Conservation (phyloP, 192 early-diverging fungal genomes). For the Coemansia sp. region DNA sequence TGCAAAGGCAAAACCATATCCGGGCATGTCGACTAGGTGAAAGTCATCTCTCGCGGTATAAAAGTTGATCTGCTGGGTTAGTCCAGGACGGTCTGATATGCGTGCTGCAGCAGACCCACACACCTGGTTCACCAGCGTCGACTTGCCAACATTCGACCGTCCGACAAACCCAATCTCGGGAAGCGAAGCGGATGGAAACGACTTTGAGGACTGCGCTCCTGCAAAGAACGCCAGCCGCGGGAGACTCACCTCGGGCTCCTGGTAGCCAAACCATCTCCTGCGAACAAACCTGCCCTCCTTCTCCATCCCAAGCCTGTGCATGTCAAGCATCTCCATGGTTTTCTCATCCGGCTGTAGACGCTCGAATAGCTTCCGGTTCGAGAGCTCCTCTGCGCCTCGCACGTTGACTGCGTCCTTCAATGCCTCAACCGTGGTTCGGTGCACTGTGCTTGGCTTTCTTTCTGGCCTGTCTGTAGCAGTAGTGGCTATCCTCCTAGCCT, state of each 20-base stretch:
- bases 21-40: slow-evolving; percentile 77
- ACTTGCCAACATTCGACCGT: slow-evolving; percentile 80
- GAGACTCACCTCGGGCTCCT: slow-evolving; percentile 42
- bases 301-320: slow-evolving; percentile 39
- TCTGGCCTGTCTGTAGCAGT: background rate
- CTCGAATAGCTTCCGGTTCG: slow-evolving; percentile 48
- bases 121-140: slow-evolving; percentile 69
- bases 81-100: slow-evolving; percentile 69
- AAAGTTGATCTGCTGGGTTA: slow-evolving; percentile 83
- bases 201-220: slow-evolving; percentile 37
- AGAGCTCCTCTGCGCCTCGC: slow-evolving; percentile 13
- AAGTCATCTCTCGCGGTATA: slow-evolving; percentile 65
- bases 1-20: slow-evolving; percentile 78
- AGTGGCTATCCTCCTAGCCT: background rate
- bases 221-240: slow-evolving; percentile 53
- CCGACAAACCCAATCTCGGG: slow-evolving; percentile 59
- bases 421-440: slow-evolving; percentile 32
- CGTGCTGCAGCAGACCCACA: slow-evolving; percentile 63
- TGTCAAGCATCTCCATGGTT: slow-evolving; percentile 44
- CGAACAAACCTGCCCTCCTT: slow-evolving; percentile 48
- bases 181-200: slow-evolving; percentile 44
- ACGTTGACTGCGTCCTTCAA: slow-evolving; percentile 21
- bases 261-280: slow-evolving; percentile 48
- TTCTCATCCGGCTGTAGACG: slow-evolving; percentile 33
- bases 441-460: slow-evolving; percentile 6